A percentile compares a stretch with the other conserved stretches of the same genome.
phyloP scores from a whole-genome alignment of 768 basidiomycete species.

The Podaxis carcinomalis region DNA sequence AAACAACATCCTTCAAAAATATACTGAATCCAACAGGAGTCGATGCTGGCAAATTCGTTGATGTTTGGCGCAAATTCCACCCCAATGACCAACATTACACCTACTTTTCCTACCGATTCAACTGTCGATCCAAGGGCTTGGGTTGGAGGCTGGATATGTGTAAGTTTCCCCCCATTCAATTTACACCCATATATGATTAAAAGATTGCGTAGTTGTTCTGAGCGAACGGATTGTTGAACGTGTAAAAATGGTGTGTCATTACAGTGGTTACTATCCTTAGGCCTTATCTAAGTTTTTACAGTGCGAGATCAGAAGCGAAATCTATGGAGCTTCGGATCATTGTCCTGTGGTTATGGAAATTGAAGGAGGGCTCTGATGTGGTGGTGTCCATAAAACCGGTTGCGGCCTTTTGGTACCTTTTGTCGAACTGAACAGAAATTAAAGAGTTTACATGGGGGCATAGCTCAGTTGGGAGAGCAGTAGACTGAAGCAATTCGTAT shows the following conservation, averaged over 20 bases:
- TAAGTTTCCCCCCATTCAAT: constrained; percentile 28
- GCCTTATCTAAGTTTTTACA: constrained; percentile 12
- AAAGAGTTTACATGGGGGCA: constrained; percentile 31
- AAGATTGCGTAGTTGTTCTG: constrained; percentile 51
- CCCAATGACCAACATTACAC: constrained; percentile 72
- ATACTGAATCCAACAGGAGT: constrained; percentile 54
- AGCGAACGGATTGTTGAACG: constrained; percentile 64
- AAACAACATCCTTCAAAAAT: constrained; percentile 69
- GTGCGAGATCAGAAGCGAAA: constrained; percentile 84
- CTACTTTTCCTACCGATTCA: constrained; percentile 82
- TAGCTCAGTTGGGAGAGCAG: constrained; percentile 70
- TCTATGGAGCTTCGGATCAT: constrained; percentile 87
- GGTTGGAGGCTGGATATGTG: constrained; percentile 90
- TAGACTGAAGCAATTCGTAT: constrained; percentile 47
- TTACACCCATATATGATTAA: not conserved
- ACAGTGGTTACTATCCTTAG: not conserved
- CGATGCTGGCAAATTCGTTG: constrained; percentile 53
- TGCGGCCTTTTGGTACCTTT: not conserved
- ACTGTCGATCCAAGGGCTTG: constrained; percentile 73
- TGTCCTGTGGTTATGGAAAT: constrained; percentile 79
- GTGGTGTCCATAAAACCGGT: not conserved
- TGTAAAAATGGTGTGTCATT: constrained; percentile 49
- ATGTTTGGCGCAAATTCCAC: constrained; percentile 75
- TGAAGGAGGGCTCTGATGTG: constrained; percentile 25
- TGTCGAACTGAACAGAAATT: not conserved